Evolutionary conservation across 2,329 filamentous ascomycete species (phyloP).

Genomic region (Neonectria sp.): DNA sequence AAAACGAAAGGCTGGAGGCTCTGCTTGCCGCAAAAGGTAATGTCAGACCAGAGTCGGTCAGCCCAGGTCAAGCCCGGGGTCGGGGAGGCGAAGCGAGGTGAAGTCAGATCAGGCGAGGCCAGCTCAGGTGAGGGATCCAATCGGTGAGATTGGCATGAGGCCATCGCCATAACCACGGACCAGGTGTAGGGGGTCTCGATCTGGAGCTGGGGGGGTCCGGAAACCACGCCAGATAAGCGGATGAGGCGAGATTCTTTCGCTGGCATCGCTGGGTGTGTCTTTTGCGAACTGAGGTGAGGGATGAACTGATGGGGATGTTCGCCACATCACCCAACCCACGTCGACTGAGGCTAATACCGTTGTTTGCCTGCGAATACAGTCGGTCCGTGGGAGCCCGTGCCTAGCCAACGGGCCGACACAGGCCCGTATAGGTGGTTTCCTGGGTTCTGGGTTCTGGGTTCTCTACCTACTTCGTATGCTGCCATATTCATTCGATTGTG

Average conservation of each 20-base stretch:
- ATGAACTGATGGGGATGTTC: slow-evolving; percentile 26
- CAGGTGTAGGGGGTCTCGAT: slow-evolving; percentile 10
- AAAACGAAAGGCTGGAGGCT: slow-evolving; percentile 3
- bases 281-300: slow-evolving; percentile 20
- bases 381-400: slow-evolving; percentile 45
- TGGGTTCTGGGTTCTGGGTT: slow-evolving; percentile 4
- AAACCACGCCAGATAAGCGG: slow-evolving; percentile 35
- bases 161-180: slow-evolving; percentile 32
- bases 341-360: background rate
- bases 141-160: slow-evolving; percentile 46
- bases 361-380: slow-evolving; percentile 39
- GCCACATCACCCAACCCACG: slow-evolving; percentile 6
- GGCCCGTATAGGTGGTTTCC: slow-evolving; percentile 36
- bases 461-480: background rate
- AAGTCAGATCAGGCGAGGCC: slow-evolving; percentile 39
- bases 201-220: slow-evolving; percentile 7
- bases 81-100: slow-evolving; percentile 39
- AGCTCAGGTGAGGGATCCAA: slow-evolving; percentile 42
- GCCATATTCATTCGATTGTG: background rate
- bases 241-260: slow-evolving; percentile 17
- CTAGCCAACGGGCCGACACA: slow-evolving; percentile 42
- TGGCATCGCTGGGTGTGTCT: background rate
- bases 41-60: slow-evolving; percentile 40
- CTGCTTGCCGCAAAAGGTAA: slow-evolving; percentile 13
- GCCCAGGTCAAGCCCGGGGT: slow-evolving; percentile 25